Percentiles rank a stretch among this genome's conserved stretches.
Conservation (phyloP, 1,284 basidiomycete species). For the Sporisorium iseilematis-ciliati region DNA sequence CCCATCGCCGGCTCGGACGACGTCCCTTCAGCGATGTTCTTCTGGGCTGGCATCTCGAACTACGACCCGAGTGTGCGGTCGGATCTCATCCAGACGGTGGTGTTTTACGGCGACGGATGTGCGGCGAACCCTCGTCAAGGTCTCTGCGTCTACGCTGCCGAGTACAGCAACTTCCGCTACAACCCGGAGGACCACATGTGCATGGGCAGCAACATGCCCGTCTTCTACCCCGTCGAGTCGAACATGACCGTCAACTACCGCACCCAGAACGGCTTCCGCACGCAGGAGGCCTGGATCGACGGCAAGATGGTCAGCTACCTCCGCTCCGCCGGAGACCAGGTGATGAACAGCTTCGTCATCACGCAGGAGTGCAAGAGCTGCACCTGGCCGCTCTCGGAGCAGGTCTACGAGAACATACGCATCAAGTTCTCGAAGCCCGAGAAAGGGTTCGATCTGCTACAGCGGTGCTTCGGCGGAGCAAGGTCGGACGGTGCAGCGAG, state of each 20-base stretch:
- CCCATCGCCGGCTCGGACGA: slow-evolving; percentile 6
- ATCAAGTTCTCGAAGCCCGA: slow-evolving; percentile 35
- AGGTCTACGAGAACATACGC: slow-evolving; percentile 37
- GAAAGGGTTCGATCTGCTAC: slow-evolving; percentile 25
- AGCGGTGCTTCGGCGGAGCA: slow-evolving; percentile 40
- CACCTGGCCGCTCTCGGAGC: slow-evolving; percentile 35
- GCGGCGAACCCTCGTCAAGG: slow-evolving; percentile 33
- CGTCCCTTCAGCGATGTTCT: slow-evolving; percentile 38
- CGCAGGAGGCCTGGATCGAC: slow-evolving; percentile 44
- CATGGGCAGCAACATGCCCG: slow-evolving; percentile 45
- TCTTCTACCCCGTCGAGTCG: slow-evolving; percentile 31
- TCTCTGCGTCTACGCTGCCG: slow-evolving; percentile 36
- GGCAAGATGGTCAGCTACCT: slow-evolving; percentile 45
- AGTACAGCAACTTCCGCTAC: slow-evolving; percentile 43
- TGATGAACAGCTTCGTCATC: slow-evolving; percentile 52
- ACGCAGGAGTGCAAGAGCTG: slow-evolving; percentile 50
- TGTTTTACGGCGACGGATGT: slow-evolving; percentile 50
- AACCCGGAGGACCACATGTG: slow-evolving; percentile 40
- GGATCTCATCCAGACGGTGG: slow-evolving; percentile 44
- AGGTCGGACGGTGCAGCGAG: slow-evolving; percentile 11
- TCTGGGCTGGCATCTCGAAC: slow-evolving; percentile 50
- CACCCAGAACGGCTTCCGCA: slow-evolving; percentile 40
- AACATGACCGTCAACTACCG: slow-evolving; percentile 38
- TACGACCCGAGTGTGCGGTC: slow-evolving; percentile 23
- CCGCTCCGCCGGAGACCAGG: slow-evolving; percentile 35